Percentiles rank a stretch among this genome's conserved stretches.
phyloP scores from a whole-genome alignment of 1,284 basidiomycete species.

The Polyporus tsugae region DNA sequence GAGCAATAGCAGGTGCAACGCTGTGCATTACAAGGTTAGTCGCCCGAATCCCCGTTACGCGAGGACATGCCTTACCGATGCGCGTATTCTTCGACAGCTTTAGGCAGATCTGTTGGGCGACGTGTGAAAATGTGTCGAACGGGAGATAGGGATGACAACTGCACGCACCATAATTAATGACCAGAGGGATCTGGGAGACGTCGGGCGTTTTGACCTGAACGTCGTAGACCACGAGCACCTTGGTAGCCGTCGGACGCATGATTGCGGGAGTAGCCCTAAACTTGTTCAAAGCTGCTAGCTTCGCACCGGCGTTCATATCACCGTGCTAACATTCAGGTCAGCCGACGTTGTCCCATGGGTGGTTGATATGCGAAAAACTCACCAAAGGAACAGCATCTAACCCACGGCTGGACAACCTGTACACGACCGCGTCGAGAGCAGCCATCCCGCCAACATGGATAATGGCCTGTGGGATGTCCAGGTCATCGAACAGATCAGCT shows the following conservation, averaged over 20 bases:
- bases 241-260: constrained; percentile 68
- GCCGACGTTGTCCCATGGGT: no score
- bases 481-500: constrained; percentile 92
- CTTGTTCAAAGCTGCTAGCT: constrained; percentile 82
- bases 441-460: constrained; percentile 91
- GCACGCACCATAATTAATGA: constrained; percentile 87
- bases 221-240: constrained; percentile 91
- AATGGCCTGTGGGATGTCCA: constrained; percentile 85
- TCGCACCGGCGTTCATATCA: constrained; percentile 86
- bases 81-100: constrained; percentile 95
- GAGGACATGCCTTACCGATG: constrained; percentile 68
- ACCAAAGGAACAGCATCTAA: constrained; percentile 87
- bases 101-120: constrained; percentile 77
- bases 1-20: constrained; percentile 83
- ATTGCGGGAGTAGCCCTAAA: constrained; percentile 69
- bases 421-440: constrained; percentile 86
- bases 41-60: neutral
- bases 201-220: constrained; percentile 90
- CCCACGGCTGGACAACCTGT: constrained; percentile 87
- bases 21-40: constrained; percentile 46
- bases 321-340: constrained; percentile 62
- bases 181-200: constrained; percentile 87
- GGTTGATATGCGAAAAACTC: constrained; percentile 41
- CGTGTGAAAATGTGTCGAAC: neutral
- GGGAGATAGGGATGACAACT: neutral